Conservation (phyloP, 305 asterid species). For the Stenogyne calaminthoides region DNA sequence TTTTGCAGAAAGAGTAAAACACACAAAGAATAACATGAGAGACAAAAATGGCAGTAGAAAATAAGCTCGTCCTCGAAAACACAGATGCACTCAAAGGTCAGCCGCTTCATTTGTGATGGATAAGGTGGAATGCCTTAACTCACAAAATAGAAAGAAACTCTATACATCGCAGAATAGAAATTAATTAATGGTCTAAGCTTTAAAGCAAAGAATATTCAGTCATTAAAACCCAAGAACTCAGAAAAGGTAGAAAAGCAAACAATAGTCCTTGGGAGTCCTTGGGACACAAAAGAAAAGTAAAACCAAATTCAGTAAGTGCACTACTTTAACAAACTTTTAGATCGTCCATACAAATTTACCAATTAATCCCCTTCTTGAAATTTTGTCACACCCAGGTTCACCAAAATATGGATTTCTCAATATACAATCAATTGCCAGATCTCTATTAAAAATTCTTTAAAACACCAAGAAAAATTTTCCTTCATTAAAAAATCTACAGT, state of each 20-base stretch:
- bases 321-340: not conserved
- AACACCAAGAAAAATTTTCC: not conserved
- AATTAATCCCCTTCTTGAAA: not conserved
- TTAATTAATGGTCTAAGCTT: not conserved
- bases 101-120: not conserved
- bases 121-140: not conserved
- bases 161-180: not conserved
- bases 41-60: not conserved
- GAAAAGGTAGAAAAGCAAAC: not conserved
- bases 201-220: not conserved
- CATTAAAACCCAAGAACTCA: not conserved
- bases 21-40: not conserved
- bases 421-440: not conserved
- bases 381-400: slow-evolving; percentile 3
- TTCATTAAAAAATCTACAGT: not conserved
- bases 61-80: not conserved
- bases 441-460: not conserved
- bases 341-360: not conserved
- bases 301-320: not conserved
- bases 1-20: not conserved
- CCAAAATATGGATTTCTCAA: not conserved
- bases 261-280: not conserved
- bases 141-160: not conserved
- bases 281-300: no score
- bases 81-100: not conserved